Conservation (phyloP, 2,329 filamentous ascomycete species). For the Fusarium acutatum region DNA sequence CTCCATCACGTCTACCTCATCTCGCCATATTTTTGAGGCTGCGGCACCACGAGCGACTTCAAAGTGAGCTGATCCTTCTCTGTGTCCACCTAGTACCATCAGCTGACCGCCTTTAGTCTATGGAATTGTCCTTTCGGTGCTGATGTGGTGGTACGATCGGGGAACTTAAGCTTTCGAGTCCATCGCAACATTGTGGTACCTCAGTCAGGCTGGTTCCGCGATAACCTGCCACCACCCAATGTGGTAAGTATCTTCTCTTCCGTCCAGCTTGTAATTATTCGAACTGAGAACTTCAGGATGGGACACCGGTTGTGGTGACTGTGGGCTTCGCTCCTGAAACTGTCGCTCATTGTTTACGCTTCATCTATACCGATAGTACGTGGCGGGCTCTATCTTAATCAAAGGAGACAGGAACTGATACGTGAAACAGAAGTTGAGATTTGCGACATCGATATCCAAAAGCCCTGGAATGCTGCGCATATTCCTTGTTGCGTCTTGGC, state of each 20-base stretch:
- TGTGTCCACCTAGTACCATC: not conserved
- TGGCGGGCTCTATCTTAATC: not conserved
- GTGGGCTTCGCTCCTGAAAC: constrained; percentile 39
- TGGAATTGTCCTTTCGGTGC: constrained; percentile 46
- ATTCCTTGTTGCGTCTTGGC: constrained; percentile 46
- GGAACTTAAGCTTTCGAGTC: constrained; percentile 38
- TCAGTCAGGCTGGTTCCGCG: constrained; percentile 47
- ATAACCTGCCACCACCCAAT: constrained; percentile 44
- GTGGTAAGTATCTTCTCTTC: constrained; percentile 30
- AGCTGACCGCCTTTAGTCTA: constrained; percentile 38
- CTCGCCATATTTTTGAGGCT: constrained; percentile 37
- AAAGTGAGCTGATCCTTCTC: constrained; percentile 25
- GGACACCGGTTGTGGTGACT: constrained; percentile 38
- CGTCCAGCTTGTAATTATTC: not conserved
- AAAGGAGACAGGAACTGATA: not conserved
- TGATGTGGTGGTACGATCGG: constrained; percentile 44
- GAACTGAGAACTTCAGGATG: constrained; percentile 39
- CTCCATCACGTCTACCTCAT: constrained; percentile 32
- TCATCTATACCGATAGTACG: constrained; percentile 49
- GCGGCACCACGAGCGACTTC: constrained; percentile 41
- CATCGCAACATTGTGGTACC: constrained; percentile 48
- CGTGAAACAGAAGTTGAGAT: constrained; percentile 40
- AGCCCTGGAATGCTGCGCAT: constrained; percentile 41
- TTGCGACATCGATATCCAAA: constrained; percentile 37
- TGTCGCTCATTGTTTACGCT: constrained; percentile 45